Base-by-base conservation (phyloP, 805 yeast genomes). In the Starmerella sp. region DNA sequence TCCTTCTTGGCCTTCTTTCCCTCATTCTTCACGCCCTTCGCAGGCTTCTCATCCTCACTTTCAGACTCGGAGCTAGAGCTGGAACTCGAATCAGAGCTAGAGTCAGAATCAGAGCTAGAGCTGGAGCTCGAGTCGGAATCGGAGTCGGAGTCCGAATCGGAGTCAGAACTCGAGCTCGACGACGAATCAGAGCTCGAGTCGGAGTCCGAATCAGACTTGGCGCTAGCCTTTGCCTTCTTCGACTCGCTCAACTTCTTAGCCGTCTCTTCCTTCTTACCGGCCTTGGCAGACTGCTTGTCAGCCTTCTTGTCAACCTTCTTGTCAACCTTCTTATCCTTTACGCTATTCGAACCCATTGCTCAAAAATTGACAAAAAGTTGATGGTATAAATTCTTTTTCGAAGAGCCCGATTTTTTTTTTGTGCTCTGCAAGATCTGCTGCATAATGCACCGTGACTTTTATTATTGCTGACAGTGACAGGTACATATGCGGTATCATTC, bases 71-170 rank as follows among this genome's bases (percentile, higher is more conserved):
- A 31, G 45, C 30, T 14, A 45, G 53, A 45, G 57, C 39, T 49
- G 37, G 66, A 60, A 43, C 57, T 62, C 28, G 67, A 62, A 52
- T 59, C 64, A 34, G 71, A 66, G 49, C 59, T 62, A 41, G 67
- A 64, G 48, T 37, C 46, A 14, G 35, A 22, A 29, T 57, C 45
- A 48, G 57, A 31, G 45, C 30, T 14, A 45, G 53, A 45, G 57
- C 39, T 49, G 37, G 66, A 60, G 46, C 57, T 62, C 28, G 67
- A 62, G 53, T 59, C 64, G 36, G 71, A 66, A 48, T 59, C 62
- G 41, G 67, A 64, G 48, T 58, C 69, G 34, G 72, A 66, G 41
- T 63, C 47, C 8, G 58, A 54, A 41, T 51, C 57, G 6, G 56
- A 48, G 38, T 52, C 49, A 44, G 68, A 63, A 36, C 47, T 53